phyloP scores from a whole-genome alignment of 768 basidiomycete species.

The Galerina sulciceps region DNA sequence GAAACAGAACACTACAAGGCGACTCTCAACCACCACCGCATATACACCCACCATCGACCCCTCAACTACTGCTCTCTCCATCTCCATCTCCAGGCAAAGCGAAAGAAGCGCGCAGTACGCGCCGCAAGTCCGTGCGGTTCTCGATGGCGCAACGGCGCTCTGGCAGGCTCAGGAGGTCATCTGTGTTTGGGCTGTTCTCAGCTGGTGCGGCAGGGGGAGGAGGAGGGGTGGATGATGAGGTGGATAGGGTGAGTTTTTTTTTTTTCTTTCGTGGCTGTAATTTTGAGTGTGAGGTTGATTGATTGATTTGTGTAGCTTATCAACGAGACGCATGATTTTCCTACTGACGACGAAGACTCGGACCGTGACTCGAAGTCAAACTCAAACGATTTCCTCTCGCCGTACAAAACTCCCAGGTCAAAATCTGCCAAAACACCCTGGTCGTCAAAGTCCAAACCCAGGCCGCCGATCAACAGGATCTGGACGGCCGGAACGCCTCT shows the following conservation, averaged over 20 bases:
- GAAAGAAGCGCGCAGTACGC: not conserved
- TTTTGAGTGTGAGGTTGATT: not conserved
- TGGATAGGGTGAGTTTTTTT: conserved; percentile 21
- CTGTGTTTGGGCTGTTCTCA: conserved; percentile 27
- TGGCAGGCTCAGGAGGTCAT: conserved; percentile 17
- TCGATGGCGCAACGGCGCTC: conserved; percentile 25
- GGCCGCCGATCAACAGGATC: conserved; percentile 29
- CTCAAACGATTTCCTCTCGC: not conserved
- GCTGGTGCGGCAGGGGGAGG: conserved; percentile 13
- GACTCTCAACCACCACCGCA: not conserved
- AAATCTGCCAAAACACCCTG: conserved; percentile 22
- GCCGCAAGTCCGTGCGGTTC: conserved; percentile 30
- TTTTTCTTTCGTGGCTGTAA: not conserved
- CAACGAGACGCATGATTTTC: conserved; percentile 27
- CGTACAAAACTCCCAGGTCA: not conserved
- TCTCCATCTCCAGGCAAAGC: too few relatives aligned
- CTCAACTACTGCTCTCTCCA: conserved; percentile 10
- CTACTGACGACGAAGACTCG: conserved; percentile 22
- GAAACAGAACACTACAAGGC: too few relatives aligned
- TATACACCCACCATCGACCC: not conserved
- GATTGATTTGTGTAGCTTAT: conserved; percentile 20
- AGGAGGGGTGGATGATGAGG: conserved; percentile 21
- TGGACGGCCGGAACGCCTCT: conserved; percentile 32
- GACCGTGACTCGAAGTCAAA: conserved; percentile 2
- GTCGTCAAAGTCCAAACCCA: conserved; percentile 9